phyloP scores from a whole-genome alignment of 148 eudicot species.

The Simmondsia chinensis region DNA sequence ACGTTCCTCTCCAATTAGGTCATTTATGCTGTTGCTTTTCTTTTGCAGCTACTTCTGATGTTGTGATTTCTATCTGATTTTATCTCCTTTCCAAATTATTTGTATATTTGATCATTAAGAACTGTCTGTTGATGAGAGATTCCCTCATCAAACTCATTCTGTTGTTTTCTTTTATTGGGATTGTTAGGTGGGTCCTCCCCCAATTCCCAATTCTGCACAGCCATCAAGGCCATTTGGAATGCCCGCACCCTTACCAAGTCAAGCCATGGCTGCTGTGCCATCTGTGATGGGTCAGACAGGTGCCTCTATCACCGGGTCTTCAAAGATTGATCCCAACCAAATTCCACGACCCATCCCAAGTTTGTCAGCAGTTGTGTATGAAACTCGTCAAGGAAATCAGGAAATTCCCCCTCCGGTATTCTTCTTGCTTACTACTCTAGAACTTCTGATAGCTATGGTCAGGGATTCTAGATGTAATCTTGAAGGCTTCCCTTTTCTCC shows the following conservation, averaged over 20 bases:
- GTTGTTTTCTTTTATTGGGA: constrained; percentile 15
- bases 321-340: constrained; percentile 90
- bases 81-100: too few species aligned
- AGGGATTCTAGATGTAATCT: too few species aligned
- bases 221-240: constrained; percentile 67
- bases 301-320: constrained; percentile 41
- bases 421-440: neutral
- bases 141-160: too few species aligned
- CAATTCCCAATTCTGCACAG: constrained; percentile 56
- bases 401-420: constrained; percentile 92
- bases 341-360: constrained; percentile 84
- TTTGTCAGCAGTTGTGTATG: constrained; percentile 57
- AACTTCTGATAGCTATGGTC: neutral
- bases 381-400: constrained; percentile 87
- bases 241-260: constrained; percentile 62
- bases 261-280: constrained; percentile 49
- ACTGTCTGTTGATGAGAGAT: too few species aligned
- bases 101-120: too few species aligned
- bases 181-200: constrained; percentile 55
- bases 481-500: too few species aligned
- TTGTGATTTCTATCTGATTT: too few species aligned
- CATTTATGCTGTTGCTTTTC: too few species aligned
- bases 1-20: too few species aligned
- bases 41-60: too few species aligned
- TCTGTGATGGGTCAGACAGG: constrained; percentile 57